These are phyloP conservation scores for Trapa incisa DNA, from an alignment of 345 rosid species.

Conservation along the genomic window DNA sequence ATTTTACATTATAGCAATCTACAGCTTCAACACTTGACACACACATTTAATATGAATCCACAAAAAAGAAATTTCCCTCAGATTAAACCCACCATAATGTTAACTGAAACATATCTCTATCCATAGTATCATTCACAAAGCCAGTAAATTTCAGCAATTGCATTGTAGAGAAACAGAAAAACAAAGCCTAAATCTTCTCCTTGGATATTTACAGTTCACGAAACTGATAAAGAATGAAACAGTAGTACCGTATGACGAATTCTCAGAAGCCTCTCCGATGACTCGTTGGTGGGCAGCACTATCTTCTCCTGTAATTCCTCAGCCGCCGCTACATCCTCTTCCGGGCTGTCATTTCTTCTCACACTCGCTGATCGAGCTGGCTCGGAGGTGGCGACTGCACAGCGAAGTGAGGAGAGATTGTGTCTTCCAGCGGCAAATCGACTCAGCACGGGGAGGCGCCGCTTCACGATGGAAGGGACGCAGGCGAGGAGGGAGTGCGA, in stretches of 20 bases:
- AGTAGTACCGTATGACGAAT: slow-evolving; percentile 71
- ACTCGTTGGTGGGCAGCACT: slow-evolving; percentile 70
- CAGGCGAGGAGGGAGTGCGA: slow-evolving; percentile 23
- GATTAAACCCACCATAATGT: neutral
- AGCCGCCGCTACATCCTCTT: slow-evolving; percentile 8
- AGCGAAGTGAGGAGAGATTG: slow-evolving; percentile 25
- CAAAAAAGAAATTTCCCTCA: neutral
- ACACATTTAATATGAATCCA: neutral
- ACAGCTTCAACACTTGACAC: neutral
- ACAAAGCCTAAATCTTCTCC: neutral
- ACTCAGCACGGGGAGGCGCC: slow-evolving; percentile 25
- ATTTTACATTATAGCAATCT: neutral
- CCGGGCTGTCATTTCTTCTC: slow-evolving; percentile 8
- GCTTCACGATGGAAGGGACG: slow-evolving; percentile 26
- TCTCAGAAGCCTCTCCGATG: slow-evolving; percentile 58
- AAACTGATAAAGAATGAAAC: slow-evolving; percentile 6
- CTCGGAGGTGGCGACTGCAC: slow-evolving; percentile 43
- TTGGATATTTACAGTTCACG: neutral
- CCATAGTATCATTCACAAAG: neutral
- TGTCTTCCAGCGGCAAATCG: slow-evolving; percentile 11
- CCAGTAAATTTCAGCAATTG: neutral
- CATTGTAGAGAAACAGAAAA: neutral
- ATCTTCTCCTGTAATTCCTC: slow-evolving; percentile 21
- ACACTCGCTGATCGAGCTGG: slow-evolving; percentile 27
- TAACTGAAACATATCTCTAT: neutral